These are phyloP conservation scores for Quercus rubra DNA, from an alignment of 306 rosid species.

Conservation along the genomic window DNA sequence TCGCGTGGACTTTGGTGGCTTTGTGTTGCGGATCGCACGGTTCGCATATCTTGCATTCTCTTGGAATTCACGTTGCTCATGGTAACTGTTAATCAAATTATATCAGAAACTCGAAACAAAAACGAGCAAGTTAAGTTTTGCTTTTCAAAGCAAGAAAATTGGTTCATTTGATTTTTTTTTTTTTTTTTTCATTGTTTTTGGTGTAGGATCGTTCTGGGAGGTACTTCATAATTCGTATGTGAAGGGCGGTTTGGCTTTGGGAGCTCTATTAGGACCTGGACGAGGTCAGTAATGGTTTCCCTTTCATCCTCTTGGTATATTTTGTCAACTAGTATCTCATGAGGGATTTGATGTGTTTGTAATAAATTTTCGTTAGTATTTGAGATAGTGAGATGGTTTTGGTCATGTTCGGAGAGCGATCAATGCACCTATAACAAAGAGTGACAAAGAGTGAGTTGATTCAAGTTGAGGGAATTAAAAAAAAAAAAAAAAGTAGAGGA, in stretches of 20 bases:
- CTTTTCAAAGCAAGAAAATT: background rate
- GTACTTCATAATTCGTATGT: slow-evolving; percentile 79
- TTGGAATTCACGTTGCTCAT: slow-evolving; percentile 82
- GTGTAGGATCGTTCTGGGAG: slow-evolving; percentile 57
- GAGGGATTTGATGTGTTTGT: background rate
- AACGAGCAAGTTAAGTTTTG: background rate
- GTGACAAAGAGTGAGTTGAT: too few relatives aligned
- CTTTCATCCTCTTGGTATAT: slow-evolving; percentile 16
- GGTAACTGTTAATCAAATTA: slow-evolving; percentile 40
- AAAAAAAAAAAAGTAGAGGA: too few relatives aligned
- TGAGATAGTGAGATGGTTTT: too few relatives aligned
- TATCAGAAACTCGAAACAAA: background rate
- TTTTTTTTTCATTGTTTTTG: background rate
- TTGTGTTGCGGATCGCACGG: slow-evolving; percentile 94
- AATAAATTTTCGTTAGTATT: background rate
- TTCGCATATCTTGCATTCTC: slow-evolving; percentile 80
- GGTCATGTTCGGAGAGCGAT: too few relatives aligned
- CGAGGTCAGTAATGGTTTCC: slow-evolving; percentile 58
- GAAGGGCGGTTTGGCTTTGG: slow-evolving; percentile 84
- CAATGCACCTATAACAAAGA: too few relatives aligned
- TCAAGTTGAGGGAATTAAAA: too few relatives aligned
- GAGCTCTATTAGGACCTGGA: slow-evolving; percentile 88
- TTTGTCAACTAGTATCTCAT: background rate
- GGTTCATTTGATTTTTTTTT: slow-evolving; percentile 2
- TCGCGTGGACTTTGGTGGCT: slow-evolving; percentile 95